Evolutionary conservation across 352 stramenopile species (phyloP).

Genomic region (Phytophthora idaei): DNA sequence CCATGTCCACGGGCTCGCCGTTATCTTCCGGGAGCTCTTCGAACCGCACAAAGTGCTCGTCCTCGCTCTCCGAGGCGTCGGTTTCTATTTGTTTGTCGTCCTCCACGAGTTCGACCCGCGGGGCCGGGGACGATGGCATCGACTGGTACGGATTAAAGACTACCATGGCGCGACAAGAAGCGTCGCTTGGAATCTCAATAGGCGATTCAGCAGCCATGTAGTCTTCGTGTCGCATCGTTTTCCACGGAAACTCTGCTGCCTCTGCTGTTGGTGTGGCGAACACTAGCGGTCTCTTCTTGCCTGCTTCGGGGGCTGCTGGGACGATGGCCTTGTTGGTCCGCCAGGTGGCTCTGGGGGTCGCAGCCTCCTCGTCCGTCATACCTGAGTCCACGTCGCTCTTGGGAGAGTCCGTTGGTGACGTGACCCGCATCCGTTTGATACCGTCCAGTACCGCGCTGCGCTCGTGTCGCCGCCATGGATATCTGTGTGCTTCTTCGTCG

Average conservation of each 20-base stretch:
- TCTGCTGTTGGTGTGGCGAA: slow-evolving; percentile 12
- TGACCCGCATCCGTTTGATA: slow-evolving; percentile 75
- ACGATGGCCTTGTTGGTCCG: slow-evolving; percentile 30
- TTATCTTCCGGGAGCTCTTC: slow-evolving; percentile 75
- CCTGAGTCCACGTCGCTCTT: slow-evolving; percentile 27
- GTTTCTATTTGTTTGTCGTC: slow-evolving; percentile 34
- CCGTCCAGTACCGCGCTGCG: slow-evolving; percentile 50
- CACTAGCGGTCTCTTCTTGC: slow-evolving; percentile 29
- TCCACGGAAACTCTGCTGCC: slow-evolving; percentile 15
- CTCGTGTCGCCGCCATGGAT: slow-evolving; percentile 2
- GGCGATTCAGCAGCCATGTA: slow-evolving; percentile 1
- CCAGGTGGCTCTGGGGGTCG: slow-evolving; percentile 30
- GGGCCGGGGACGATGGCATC: slow-evolving; percentile 23
- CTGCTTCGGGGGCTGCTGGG: slow-evolving; percentile 9
- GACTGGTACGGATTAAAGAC: slow-evolving; percentile 58
- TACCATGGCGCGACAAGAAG: slow-evolving; percentile 57
- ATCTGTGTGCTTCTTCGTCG: slow-evolving; percentile 15
- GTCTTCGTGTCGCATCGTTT: slow-evolving; percentile 15
- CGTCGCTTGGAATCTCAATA: slow-evolving; percentile 29
- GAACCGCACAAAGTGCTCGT: slow-evolving; percentile 63
- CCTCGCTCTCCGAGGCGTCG: slow-evolving; percentile 30
- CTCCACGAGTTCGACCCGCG: slow-evolving; percentile 62
- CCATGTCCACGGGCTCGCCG: slow-evolving; percentile 78
- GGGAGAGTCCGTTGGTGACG: slow-evolving; percentile 42
- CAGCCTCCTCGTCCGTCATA: slow-evolving; percentile 47